Evolutionary conservation across 2,329 filamentous ascomycete species (phyloP), one percentile per base, ranked within the genome.

Genomic region (Microdochium trichocladiopsis): DNA sequence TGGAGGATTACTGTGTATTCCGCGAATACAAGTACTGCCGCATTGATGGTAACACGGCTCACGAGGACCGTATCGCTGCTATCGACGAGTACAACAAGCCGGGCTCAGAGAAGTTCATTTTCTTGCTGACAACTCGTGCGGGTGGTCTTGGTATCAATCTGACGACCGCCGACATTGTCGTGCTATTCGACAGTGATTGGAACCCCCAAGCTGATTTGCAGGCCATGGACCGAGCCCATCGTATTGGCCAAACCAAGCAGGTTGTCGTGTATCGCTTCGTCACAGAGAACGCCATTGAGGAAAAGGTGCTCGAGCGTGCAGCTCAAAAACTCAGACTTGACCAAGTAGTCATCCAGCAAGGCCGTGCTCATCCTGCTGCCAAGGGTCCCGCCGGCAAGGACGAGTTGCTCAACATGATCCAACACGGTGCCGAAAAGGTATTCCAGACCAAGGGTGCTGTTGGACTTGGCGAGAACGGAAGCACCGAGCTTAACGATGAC

Each of bases 81-180:
- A 99, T 99, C 61, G 94, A 99, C 63, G 92, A 97, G 11, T 99
- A 99, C 80, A 99, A 99, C 75, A 95, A 89, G 70, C 88, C 90
- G 3, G 90, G 79, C 1, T 97, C 94, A 0, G 94, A 99, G 65
- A 96, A 96, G 69, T 99, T 97, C 61, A 80, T 99, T 53, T 99
- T 99, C 70, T 76, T 99, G 56, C 78, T 99, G 47, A 99, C 94
- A 0, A 99, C 94, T 37, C 86, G 94, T 71, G 94, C 94, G 53
- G 94, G 94, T 76, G 94, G 94, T 62, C 74, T 99, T 51, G 94
- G 94, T 63, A 99, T 99, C 76, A 99, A 99, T 67, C 74, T 99
- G 65, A 99, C 94, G 1, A 87, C 82, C 55, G 94, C 94, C 52
- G 94, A 99, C 62, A 96, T 97, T 63, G 94, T 99, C 53, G 83